Percentiles rank a stretch among this genome's conserved stretches.
phyloP scores from a whole-genome alignment of 2,329 filamentous ascomycete species.

The Lasiodiplodia citricola region DNA sequence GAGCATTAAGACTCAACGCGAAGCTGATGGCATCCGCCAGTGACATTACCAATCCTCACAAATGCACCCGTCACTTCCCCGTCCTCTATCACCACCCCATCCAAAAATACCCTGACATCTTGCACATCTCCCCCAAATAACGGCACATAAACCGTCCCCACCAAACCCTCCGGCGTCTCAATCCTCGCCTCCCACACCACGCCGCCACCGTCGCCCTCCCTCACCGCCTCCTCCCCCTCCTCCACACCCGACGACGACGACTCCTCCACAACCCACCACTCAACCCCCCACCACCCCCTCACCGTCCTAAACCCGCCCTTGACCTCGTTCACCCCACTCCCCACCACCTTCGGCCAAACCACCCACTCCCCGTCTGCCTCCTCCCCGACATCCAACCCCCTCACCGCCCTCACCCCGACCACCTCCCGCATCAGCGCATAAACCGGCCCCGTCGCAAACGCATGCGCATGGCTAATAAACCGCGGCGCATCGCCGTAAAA shows the following conservation, averaged over 20 bases:
- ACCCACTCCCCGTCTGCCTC: not conserved
- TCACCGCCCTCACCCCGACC: not conserved
- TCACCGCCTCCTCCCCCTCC: not conserved
- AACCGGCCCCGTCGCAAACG: not conserved
- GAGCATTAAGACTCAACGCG: not conserved
- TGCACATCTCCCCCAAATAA: not conserved
- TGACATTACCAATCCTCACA: not conserved
- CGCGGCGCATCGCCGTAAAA: not conserved
- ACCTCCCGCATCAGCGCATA: not conserved
- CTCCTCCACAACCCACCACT: not conserved
- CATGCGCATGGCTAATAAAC: not conserved
- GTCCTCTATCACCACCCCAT: not conserved
- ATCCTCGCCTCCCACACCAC: conserved; percentile 1
- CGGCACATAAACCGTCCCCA: not conserved
- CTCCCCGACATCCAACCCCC: not conserved
- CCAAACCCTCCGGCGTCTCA: not conserved
- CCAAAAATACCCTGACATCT: not conserved
- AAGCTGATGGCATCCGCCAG: not conserved
- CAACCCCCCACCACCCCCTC: not conserved
- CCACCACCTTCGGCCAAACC: not conserved
- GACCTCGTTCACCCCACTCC: not conserved
- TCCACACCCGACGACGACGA: not conserved
- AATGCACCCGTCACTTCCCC: not conserved
- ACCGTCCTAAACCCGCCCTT: not conserved
- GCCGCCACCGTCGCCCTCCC: not conserved